A percentile compares a stretch with the other conserved stretches of the same genome.
These are phyloP conservation scores for Mucor saturninus DNA, from an alignment of 371 early-diverging fungal species.

Conservation along the genomic window DNA sequence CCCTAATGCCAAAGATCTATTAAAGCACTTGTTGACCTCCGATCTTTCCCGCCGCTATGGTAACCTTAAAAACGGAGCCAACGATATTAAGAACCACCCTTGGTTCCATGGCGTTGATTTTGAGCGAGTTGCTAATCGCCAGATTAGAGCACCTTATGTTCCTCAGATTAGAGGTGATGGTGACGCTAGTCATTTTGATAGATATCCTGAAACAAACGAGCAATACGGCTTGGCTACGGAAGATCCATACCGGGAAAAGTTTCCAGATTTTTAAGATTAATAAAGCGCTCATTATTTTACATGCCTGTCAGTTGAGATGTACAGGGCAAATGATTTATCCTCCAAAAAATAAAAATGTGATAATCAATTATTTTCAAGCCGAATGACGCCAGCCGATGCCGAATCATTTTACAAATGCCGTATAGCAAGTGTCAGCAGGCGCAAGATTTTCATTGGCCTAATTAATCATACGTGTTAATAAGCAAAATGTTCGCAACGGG, in stretches of 20 bases:
- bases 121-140: constrained; percentile 72
- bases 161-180: constrained; percentile 87
- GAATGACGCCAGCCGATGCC: too few species aligned
- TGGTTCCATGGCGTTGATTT: constrained; percentile 97
- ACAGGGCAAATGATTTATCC: neutral
- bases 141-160: constrained; percentile 89
- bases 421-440: too few species aligned
- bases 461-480: too few species aligned
- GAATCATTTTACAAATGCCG: too few species aligned
- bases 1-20: constrained; percentile 86
- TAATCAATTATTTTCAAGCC: too few species aligned
- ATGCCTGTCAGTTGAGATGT: neutral
- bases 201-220: constrained; percentile 81
- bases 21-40: constrained; percentile 84
- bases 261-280: constrained; percentile 36
- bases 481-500: too few species aligned
- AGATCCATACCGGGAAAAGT: constrained; percentile 45
- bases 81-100: constrained; percentile 91
- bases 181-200: constrained; percentile 95
- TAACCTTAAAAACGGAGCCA: constrained; percentile 86
- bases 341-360: too few species aligned
- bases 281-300: too few species aligned
- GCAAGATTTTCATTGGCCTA: neutral
- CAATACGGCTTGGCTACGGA: constrained; percentile 46
- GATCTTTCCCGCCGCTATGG: constrained; percentile 93